A percentile compares a stretch with the other conserved stretches of the same genome.
These are phyloP conservation scores for Acidiella bohemica DNA, from an alignment of 495 filamentous ascomycete genomes.

Conservation along the genomic window DNA sequence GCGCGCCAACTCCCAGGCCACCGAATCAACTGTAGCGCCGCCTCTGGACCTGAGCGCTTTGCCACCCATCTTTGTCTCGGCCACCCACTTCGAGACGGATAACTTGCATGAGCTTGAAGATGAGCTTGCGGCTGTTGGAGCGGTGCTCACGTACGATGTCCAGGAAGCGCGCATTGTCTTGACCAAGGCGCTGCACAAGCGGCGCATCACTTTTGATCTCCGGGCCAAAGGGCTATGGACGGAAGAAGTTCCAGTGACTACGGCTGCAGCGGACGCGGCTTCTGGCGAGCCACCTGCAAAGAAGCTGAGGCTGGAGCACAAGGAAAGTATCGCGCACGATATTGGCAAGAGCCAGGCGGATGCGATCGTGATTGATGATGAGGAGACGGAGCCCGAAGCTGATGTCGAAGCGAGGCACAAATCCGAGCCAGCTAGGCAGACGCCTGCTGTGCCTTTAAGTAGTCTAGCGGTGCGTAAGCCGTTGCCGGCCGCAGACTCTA, in stretches of 20 bases:
- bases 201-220: conserved; percentile 65
- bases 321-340: conserved; percentile 18
- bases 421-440: background rate
- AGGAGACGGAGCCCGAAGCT: conserved; percentile 30
- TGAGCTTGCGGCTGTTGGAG: conserved; percentile 40
- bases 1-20: background rate
- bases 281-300: conserved; percentile 12
- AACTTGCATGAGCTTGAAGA: conserved; percentile 51
- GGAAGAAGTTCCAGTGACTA: conserved; percentile 37
- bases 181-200: conserved; percentile 52
- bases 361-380: conserved; percentile 25
- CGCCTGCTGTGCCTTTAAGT: background rate
- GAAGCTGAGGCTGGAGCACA: conserved; percentile 4
- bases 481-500: background rate
- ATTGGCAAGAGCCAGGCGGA: conserved; percentile 1
- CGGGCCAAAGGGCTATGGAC: conserved; percentile 48
- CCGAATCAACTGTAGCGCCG: background rate
- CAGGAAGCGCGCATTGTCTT: conserved; percentile 61
- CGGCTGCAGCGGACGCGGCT: background rate
- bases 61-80: conserved; percentile 61
- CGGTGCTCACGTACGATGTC: conserved; percentile 55
- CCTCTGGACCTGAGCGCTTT: conserved; percentile 32
- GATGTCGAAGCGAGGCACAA: background rate
- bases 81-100: conserved; percentile 50
- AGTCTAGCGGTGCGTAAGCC: conserved; percentile 4